These are phyloP conservation scores for Trichoderma harzianum DNA, from an alignment of 2,329 filamentous ascomycete species.

Conservation along the genomic window DNA sequence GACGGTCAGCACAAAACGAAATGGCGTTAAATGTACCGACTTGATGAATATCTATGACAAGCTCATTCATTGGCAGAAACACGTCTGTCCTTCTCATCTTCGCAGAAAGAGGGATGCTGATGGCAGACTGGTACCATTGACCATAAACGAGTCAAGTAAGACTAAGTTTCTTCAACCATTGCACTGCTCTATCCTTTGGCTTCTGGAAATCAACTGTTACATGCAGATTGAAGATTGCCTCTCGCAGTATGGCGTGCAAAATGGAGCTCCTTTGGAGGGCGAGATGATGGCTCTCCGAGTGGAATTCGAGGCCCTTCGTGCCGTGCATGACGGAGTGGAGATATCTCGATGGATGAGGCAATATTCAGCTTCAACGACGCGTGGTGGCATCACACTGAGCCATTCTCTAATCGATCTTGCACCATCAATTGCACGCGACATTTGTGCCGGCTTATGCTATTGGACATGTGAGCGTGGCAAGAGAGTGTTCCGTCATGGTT, in stretches of 20 bases:
- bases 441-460: not conserved
- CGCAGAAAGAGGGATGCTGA: not conserved
- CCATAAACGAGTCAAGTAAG: not conserved
- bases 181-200: not conserved
- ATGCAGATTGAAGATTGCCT: conserved; percentile 7
- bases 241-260: not conserved
- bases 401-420: not conserved
- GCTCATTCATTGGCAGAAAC: not conserved
- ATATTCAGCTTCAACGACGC: not conserved
- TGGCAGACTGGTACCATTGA: not conserved
- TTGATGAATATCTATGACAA: not conserved
- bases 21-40: not conserved
- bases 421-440: conserved; percentile 6
- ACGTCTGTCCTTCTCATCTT: not conserved
- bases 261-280: not conserved
- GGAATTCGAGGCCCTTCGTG: not conserved
- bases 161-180: not conserved
- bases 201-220: conserved; percentile 7
- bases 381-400: not conserved
- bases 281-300: not conserved
- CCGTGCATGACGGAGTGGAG: not conserved
- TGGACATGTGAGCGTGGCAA: not conserved
- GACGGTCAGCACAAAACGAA: not conserved
- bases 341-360: not conserved
- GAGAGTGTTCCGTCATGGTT: not conserved